phyloP scores from a whole-genome alignment of 306 rosid species.

The Betula pendula region DNA sequence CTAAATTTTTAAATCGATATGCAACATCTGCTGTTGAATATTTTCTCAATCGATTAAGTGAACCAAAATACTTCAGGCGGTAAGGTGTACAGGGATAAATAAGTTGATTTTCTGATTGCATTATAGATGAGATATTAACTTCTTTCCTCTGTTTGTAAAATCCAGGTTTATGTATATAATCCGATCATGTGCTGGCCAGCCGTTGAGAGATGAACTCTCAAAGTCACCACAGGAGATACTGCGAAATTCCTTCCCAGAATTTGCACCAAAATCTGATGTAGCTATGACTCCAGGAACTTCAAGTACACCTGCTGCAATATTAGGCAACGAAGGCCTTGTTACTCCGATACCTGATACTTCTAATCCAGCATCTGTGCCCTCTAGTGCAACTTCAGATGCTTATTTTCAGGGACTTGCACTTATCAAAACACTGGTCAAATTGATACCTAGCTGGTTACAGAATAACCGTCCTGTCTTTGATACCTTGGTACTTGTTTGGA shows the following conservation, averaged over 20 bases:
- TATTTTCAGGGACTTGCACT: slow-evolving; percentile 95
- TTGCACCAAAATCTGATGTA: slow-evolving; percentile 62
- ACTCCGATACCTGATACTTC: slow-evolving; percentile 57
- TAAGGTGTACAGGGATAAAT: slow-evolving; percentile 34
- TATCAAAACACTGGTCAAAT: slow-evolving; percentile 79
- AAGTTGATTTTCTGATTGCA: not conserved
- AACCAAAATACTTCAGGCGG: slow-evolving; percentile 95
- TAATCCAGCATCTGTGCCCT: slow-evolving; percentile 47
- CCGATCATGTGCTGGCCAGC: slow-evolving; percentile 91
- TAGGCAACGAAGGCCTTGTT: slow-evolving; percentile 70
- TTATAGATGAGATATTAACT: slow-evolving; percentile 25
- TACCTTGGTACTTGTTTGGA: slow-evolving; percentile 85
- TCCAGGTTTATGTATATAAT: slow-evolving; percentile 88
- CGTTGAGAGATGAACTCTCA: slow-evolving; percentile 95
- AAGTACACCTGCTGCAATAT: slow-evolving; percentile 48
- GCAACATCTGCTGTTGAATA: slow-evolving; percentile 87
- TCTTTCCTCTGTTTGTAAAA: slow-evolving; percentile 14
- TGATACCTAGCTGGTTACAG: slow-evolving; percentile 91
- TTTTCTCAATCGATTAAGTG: slow-evolving; percentile 89
- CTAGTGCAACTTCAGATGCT: slow-evolving; percentile 65
- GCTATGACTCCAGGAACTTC: slow-evolving; percentile 60
- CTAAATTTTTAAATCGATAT: slow-evolving; percentile 90
- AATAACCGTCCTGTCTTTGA: slow-evolving; percentile 84
- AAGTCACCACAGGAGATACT: slow-evolving; percentile 96
- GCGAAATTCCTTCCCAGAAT: slow-evolving; percentile 81